Evolutionary conservation across 306 rosid genomes (phyloP), one percentile per base, ranked within the genome.

Genomic region (Cicer bijugum): DNA sequence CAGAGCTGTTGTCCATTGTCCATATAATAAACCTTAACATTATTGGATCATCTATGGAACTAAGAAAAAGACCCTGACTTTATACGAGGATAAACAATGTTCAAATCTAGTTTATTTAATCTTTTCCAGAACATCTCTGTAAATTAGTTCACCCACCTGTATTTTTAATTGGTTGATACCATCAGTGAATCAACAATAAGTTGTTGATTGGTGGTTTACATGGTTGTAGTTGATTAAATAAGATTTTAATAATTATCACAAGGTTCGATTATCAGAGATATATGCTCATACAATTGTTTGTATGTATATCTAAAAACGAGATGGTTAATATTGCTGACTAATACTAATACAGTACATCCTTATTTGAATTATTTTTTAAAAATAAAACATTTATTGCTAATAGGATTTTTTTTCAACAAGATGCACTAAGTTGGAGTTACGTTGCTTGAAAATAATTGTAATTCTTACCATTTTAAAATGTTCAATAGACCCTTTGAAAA

Each of bases 201-300:
- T 6, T 14, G 83, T 64, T 83, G 81, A 65, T 78, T 48, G 79
- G 51, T 65, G 79, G 78, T 46, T 63, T 64, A 42, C 47, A 33
- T 43, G 63, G 76, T 70, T 70, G 61, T 75, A 43, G 17, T 47
- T 65, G 40, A 42, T 75, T 15, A 50, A 45, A 35, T 72, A 48
- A 59, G 53, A 64, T 67, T 70, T 43, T 7, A 33, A 76, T 37
- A 43, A 66, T 43, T 55, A 55, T 19, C 15, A 23, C 19, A 53
- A 40, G n/a, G 16, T 56, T 15, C 8, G 1, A 55, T 55, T 65
- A 53, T 59, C 65, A 39, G 17, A 8, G 39, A 19, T 64, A 4
- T 15, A 4, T 20, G 56, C 9, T 9, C 2, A 33, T 58, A 5
- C 40, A 2, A 23, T 23, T 38, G 15, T 5, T 35, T 53, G 5